Evolutionary conservation across 805 yeast species (phyloP).

Genomic region (Pichia paraexigua): DNA sequence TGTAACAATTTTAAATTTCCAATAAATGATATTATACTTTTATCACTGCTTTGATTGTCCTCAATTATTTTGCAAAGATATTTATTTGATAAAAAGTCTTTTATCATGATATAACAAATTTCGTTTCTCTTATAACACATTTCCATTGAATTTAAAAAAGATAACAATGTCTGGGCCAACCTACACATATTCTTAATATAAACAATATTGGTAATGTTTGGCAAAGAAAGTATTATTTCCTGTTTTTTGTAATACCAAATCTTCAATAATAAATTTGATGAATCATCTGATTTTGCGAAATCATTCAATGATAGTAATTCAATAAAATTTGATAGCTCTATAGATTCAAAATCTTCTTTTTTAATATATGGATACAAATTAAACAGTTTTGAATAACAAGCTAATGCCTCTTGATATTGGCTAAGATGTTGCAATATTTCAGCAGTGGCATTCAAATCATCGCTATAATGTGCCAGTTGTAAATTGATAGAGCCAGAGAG

Average conservation of each 20-base stretch:
- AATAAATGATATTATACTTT: slow-evolving; percentile 12
- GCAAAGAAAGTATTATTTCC: slow-evolving; percentile 16
- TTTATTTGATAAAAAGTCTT: slow-evolving; percentile 29
- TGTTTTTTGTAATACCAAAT: slow-evolving; percentile 18
- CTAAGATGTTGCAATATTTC: slow-evolving; percentile 39
- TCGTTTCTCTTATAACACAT: slow-evolving; percentile 29
- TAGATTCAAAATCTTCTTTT: slow-evolving; percentile 10
- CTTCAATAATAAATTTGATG: slow-evolving; percentile 16
- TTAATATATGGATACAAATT: slow-evolving; percentile 11
- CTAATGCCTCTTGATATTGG: slow-evolving; percentile 52
- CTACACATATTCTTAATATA: slow-evolving; percentile 25
- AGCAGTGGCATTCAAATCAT: slow-evolving; percentile 26
- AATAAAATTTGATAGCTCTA: slow-evolving; percentile 11
- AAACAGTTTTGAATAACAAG: slow-evolving; percentile 41
- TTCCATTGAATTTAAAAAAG: slow-evolving; percentile 19
- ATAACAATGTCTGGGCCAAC: slow-evolving; percentile 22
- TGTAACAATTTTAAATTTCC: slow-evolving; percentile 45
- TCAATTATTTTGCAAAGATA: slow-evolving; percentile 16
- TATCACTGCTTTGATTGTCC: slow-evolving; percentile 17
- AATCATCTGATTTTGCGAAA: not conserved
- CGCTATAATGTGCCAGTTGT: slow-evolving; percentile 33
- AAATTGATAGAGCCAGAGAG: slow-evolving; percentile 45
- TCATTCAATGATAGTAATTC: slow-evolving; percentile 4
- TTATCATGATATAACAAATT: slow-evolving; percentile 33
- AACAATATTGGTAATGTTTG: slow-evolving; percentile 17